These are phyloP conservation scores for Asterella californica DNA, from an alignment of 225 moss, liverwort and hornwort species.

Conservation along the genomic window DNA sequence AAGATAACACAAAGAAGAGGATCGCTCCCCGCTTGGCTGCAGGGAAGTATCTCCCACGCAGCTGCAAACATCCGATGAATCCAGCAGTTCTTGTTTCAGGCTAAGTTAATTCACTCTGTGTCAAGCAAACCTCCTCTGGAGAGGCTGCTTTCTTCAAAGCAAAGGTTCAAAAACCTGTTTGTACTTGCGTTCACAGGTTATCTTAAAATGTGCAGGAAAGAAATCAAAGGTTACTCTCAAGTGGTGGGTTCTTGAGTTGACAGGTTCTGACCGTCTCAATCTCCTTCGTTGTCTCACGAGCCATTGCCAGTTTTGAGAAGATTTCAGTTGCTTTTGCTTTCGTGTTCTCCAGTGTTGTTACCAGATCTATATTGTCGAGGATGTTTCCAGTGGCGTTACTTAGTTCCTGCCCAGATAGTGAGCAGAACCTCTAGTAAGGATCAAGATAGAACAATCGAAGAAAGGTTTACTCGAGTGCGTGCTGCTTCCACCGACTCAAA, in stretches of 20 bases:
- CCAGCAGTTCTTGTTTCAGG: not conserved
- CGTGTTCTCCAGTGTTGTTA: conserved; percentile 79
- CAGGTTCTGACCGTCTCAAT: conserved; percentile 59
- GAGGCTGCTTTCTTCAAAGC: not conserved
- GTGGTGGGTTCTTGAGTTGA: not conserved
- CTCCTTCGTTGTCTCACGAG: conserved; percentile 73
- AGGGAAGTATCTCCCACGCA: conserved; percentile 72
- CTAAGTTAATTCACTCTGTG: not conserved
- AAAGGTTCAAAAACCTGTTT: not conserved
- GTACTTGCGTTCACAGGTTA: not conserved
- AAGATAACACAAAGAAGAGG: conserved; percentile 70
- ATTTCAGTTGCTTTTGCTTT: conserved; percentile 84
- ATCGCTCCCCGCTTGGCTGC: conserved; percentile 88
- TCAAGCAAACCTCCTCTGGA: not conserved
- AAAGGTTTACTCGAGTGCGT: not conserved
- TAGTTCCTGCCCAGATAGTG: conserved; percentile 51
- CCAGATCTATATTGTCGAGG: conserved; percentile 77
- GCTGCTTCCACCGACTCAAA: not conserved
- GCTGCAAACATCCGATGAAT: conserved; percentile 36
- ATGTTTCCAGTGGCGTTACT: conserved; percentile 92
- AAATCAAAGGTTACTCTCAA: too few species aligned
- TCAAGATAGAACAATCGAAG: not conserved
- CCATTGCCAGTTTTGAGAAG: conserved; percentile 66
- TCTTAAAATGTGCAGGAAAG: not conserved
- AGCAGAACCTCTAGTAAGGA: not conserved